A percentile compares a stretch with the other conserved stretches of the same genome.
Evolutionary conservation across 768 basidiomycete genomes (phyloP).

Genomic region (Amanita pallidorosea): DNA sequence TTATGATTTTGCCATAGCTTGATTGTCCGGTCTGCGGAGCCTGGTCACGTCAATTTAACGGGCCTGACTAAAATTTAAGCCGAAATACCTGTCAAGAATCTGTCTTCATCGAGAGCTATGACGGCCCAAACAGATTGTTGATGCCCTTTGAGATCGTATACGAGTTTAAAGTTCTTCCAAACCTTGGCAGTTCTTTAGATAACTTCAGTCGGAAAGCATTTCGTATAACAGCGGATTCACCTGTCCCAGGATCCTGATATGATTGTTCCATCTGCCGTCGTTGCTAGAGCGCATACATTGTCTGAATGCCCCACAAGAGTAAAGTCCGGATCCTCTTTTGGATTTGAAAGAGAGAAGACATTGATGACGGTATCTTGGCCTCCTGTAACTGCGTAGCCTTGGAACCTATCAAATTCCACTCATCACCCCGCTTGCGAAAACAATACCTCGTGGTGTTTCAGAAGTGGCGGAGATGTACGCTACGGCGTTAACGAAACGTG

Average conservation of each 20-base stretch:
- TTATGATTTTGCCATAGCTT: conserved; percentile 80
- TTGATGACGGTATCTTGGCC: conserved; percentile 87
- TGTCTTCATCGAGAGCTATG: conserved; percentile 61
- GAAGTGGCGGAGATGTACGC: conserved; percentile 63
- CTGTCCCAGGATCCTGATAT: conserved; percentile 97
- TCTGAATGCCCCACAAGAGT: conserved; percentile 81
- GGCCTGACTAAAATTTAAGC: neutral
- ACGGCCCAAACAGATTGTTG: conserved; percentile 94
- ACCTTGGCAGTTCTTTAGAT: conserved; percentile 78
- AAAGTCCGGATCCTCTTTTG: conserved; percentile 66
- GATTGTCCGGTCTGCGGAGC: conserved; percentile 92
- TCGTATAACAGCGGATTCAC: conserved; percentile 30
- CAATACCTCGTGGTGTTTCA: conserved; percentile 58
- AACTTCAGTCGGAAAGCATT: neutral
- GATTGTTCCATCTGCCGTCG: conserved; percentile 58
- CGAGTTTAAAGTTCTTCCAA: conserved; percentile 71
- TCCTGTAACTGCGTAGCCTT: conserved; percentile 80
- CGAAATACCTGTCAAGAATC: conserved; percentile 66
- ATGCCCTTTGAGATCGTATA: conserved; percentile 74
- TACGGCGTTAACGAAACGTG: conserved; percentile 74
- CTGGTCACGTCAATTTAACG: conserved; percentile 23
- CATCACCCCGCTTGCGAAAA: conserved; percentile 7
- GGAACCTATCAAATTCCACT: conserved; percentile 7
- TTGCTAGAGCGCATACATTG: conserved; percentile 82
- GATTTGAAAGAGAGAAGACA: conserved; percentile 52